A percentile compares a stretch with the other conserved stretches of the same genome.
phyloP scores from a whole-genome alignment of 2,329 filamentous ascomycete genomes.

The Colletotrichum abscissum region DNA sequence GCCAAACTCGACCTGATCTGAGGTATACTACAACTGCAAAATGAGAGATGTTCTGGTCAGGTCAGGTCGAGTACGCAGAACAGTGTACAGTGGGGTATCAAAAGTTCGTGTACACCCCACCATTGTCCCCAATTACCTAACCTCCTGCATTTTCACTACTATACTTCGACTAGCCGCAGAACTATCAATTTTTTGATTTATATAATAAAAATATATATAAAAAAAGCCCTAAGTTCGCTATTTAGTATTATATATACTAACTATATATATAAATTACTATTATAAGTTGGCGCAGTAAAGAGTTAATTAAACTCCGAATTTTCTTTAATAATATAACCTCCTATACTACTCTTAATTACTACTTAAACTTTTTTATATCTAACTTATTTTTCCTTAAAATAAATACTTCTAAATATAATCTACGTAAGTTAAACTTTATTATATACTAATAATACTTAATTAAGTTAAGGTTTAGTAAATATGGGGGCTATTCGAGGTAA shows the following conservation, averaged over 20 bases:
- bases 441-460: background rate
- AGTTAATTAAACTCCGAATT: background rate
- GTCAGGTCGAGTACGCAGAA: no score
- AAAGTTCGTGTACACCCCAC: no score
- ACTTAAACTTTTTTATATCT: background rate
- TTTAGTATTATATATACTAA: background rate
- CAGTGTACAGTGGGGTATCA: no score
- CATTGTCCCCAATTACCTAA: background rate
- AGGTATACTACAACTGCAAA: no score
- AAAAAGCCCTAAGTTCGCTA: background rate
- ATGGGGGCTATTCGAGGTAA: fast-evolving
- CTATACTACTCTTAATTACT: background rate
- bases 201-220: background rate
- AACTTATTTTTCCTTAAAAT: background rate
- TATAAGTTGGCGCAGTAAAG: fast-evolving
- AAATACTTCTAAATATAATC: background rate
- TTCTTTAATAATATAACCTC: background rate
- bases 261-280: background rate
- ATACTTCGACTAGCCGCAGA: background rate
- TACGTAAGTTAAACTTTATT: background rate
- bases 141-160: background rate
- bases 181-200: background rate
- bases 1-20: no score
- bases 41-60: no score
- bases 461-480: background rate